Evolutionary conservation across 148 eudicot species (phyloP), one percentile per base, ranked within the genome.

Genomic region (Fagopyrum tataricum): DNA sequence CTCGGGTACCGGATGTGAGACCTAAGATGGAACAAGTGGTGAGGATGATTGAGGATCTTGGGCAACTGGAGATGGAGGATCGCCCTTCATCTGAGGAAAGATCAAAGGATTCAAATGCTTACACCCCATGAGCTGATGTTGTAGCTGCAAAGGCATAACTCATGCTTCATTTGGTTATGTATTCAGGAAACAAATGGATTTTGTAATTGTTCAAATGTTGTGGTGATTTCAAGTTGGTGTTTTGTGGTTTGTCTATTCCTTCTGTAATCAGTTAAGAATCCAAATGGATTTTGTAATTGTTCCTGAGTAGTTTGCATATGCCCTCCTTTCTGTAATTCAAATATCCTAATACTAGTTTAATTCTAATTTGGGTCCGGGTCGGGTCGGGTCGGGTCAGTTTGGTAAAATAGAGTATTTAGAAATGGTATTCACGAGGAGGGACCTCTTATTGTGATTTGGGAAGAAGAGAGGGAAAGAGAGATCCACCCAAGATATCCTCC

Each of bases 11-110:
- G 2, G 98, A 93, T 15, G 81, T 73, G 81, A 70, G 98, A 47
- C 98, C 98, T 3, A 44, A 68, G 2, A 93, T 93, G 91, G 84
- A 81, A 6, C 94, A 89, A 44, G 93, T 91, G 5, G 93, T 90
- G 24, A 79, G 81, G 70, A 95, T 90, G 98, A 84, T 95, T 0
- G 96, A 91, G 76, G 90, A 88, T 0, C 69, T 90, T 18, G 72
- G 96, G 67, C 87, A 81, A 20, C 62, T 85, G 1, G 93, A 89
- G 42, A 20, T 78, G 4, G 88, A 84, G n/a, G 80, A 79, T 31
- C 79, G 87, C 24, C 80, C 79, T 4, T 90, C 93, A 3, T 87
- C 93, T 7, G 93, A 94, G 18, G 97, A 89, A 40, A 81, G 70
- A 75, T 89, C 92, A 0, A 92, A 90, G 83, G 95, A 85, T 41